Base-by-base conservation (phyloP, 352 stramenopile genomes). In the Globisporangium cystogenes region DNA sequence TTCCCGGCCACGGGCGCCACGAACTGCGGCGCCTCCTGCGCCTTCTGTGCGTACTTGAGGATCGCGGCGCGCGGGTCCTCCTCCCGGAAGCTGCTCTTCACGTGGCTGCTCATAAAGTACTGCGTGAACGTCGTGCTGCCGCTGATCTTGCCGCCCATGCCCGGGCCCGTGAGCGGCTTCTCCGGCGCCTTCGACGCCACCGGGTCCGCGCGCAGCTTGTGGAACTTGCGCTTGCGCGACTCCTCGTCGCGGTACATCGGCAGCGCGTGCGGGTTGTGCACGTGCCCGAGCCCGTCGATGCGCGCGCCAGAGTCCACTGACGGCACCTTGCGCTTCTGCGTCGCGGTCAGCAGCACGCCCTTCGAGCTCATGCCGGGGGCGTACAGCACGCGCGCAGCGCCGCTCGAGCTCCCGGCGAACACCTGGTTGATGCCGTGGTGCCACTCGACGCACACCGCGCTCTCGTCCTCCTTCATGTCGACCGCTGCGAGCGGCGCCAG, bases 81-180 rank as follows among this genome's bases (percentile, higher is more conserved):
- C 48, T 90, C 82, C 27, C 84, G 81, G 63, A 94, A 91, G 27
- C 79, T 90, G 21, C 67, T 80, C 64, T 90, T 90, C 65, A 94
- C 86, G 41, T 94, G 83, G 58, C 69, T 87, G 57, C 76, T 88
- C 83, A 94, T 94, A 33, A 92, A 94, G 54, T 87, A 91, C 54
- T 94, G 83, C 59, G 83, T 94, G 56, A 94, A 89, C 21, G 76
- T 86, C n/a, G 83, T 84, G 52, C 68, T 85, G 48, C 82, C 82
- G 33, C 79, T 86, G 51, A 90, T 89, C 54, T 80, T 79, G 27
- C 84, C 84, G 45, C 82, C 82, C 69, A 90, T 80, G 16, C 82
- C 82, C 21, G 81, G 80, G 0, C 84, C 82, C 10, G 80, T 87
- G 20, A 90, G 70, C 11, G 84, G 84, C 40, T 79, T 88, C 37